Evolutionary conservation across 768 basidiomycete genomes (phyloP), one percentile per base, ranked within the genome.

Genomic region (Lentinula raphanica): DNA sequence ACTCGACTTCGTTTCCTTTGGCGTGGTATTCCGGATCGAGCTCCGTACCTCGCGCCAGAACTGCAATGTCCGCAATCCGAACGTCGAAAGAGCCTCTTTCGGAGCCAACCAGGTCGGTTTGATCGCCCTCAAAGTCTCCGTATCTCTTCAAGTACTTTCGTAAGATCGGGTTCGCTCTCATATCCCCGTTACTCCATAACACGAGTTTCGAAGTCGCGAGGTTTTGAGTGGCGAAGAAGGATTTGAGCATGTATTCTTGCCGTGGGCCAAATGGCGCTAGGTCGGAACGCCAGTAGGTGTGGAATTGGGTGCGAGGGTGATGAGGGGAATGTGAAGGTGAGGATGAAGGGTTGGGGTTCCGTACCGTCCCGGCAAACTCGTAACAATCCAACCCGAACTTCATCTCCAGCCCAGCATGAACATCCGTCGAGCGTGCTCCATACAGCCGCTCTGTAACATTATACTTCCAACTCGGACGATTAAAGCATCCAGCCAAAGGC

Each of bases 231-330:
- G 94, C 91, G 60, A 98, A 92, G 69, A 95, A 95, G 2, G 92
- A 92, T 66, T 92, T 89, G 68, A 98, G 81, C 79, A 96, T 91
- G 76, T 85, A 87, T 67, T 93, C 90, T 66, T 98, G 94, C 25
- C 95, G 80, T 56, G 82, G 78, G 2, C 79, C 85, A 64, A 98
- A 94, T 1, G 86, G 76, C 0, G 86, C 85, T 39, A 98, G 83
- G 74, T 98, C 95, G 58, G 82, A 83, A 13, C 96, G 80, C 96
- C 96, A 98, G 70, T 98, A 98, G 1, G 93, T 88, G 71, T 98
- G 96, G 67, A 85, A 96, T 54, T 85, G 82, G 12, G 82, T 80
- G 19, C 83, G 81, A 25, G 51, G 36, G 19, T 77, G 74, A 13
- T 79, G 78, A 17, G 74, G 67, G 17, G 72, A 39, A 19, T 35